Base-by-base conservation (phyloP, 371 early-diverging fungal species). In the Rhizopus delemar region DNA sequence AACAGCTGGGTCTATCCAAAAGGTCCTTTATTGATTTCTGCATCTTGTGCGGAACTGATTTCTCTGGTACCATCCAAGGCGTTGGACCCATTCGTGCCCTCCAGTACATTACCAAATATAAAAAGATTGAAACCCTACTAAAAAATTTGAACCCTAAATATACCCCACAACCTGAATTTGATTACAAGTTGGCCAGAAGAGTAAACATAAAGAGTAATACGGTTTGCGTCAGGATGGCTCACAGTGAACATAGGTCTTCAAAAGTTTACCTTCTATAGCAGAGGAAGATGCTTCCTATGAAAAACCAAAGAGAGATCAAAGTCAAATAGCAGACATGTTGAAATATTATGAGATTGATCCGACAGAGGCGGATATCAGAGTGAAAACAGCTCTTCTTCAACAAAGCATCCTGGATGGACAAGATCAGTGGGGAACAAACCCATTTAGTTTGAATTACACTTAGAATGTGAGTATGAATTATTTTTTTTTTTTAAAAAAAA, bases 41-140 rank as follows among this genome's bases (percentile, higher is more conserved):
- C 56, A 92, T 92, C 41, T 63, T 92, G n/a, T 92, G 90, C 57
- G 92, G 91, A 6, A 90, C 91, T 0, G 92, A 92, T 51, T 92
- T 90, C 66, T 83, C 86, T 22, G 69, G 65, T 3, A 90, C 84
- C 0, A 77, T 91, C 3, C 77, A 76, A 41, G 81, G 84, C 3
- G 80, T 91, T 15, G 91, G 90, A 0, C 85, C 88, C 7, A 67
- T 80, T 12, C 78, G 73, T 7, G 92, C 90, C 0, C 67, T 79
- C 3, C 61, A 75, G 11, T 65, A 85, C 34, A 78, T 91, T 13
- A 70, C 69, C 41, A 60, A 75, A 53, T 72, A 83, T 60, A 86
- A 86, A 6, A 80, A 81, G 2, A 90, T 91, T 13, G 92, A 91
- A 59, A 62, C 69, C 3, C 67, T 89, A 22, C 57, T 90, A 38